Conservation (phyloP, 805 yeast species). For the Pichia phayaonensis region DNA sequence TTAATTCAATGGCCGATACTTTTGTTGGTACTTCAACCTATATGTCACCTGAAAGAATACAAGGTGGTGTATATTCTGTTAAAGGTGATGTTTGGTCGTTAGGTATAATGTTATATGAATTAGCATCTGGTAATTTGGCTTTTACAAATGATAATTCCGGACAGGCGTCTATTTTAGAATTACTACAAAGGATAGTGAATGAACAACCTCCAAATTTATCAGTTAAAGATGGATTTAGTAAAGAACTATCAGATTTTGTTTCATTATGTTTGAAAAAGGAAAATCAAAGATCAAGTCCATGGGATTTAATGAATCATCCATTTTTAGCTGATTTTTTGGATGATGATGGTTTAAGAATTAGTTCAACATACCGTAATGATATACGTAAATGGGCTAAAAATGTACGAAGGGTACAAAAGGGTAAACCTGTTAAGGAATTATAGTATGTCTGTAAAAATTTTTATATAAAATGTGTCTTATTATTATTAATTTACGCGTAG, state of each 20-base stretch:
- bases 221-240: conserved; percentile 37
- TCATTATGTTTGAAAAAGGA: conserved; percentile 69
- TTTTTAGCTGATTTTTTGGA: conserved; percentile 24
- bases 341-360: conserved; percentile 26
- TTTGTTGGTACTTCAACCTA: conserved; percentile 97
- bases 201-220: conserved; percentile 77
- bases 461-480: neutral
- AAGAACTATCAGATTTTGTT: conserved; percentile 57
- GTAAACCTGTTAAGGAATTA: conserved; percentile 21
- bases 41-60: conserved; percentile 97
- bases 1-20: conserved; percentile 92
- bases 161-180: conserved; percentile 66
- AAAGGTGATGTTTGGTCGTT: conserved; percentile 97
- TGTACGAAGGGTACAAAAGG: conserved; percentile 31
- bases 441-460: neutral
- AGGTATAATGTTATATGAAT: conserved; percentile 83
- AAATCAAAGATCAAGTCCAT: conserved; percentile 67
- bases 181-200: conserved; percentile 86
- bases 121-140: conserved; percentile 80
- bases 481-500: neutral
- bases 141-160: conserved; percentile 46
- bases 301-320: conserved; percentile 46
- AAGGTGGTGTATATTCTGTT: conserved; percentile 89
- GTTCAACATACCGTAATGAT: conserved; percentile 19
- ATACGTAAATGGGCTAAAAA: conserved; percentile 32